phyloP scores from a whole-genome alignment of 169 alveolate species.

The Babesia bovis region DNA sequence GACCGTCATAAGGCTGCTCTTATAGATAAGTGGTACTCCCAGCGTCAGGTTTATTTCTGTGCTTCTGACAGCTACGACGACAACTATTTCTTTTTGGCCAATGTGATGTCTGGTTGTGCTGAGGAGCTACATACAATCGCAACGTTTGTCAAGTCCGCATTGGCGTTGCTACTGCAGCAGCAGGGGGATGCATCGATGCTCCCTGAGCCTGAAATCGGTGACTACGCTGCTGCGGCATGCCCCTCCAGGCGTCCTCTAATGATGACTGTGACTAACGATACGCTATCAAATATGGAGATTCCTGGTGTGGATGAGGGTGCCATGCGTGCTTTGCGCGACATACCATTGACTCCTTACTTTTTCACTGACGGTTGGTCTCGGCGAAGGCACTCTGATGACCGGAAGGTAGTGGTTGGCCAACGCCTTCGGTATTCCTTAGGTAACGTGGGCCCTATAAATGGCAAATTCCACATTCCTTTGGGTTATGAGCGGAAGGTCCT shows the following conservation, averaged over 20 bases:
- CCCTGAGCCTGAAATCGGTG: conserved; percentile 2
- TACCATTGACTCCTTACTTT: conserved; percentile 29
- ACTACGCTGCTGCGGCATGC: conserved; percentile 3
- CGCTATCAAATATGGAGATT: conserved; percentile 37
- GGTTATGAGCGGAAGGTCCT: conserved; percentile 33
- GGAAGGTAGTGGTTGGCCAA: conserved; percentile 17
- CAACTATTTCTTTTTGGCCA: conserved; percentile 62
- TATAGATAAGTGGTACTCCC: conserved; percentile 17
- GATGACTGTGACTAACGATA: conserved; percentile 58
- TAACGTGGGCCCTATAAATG: not conserved
- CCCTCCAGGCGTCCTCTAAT: conserved; percentile 15
- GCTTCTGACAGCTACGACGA: conserved; percentile 50
- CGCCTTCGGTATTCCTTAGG: conserved; percentile 27
- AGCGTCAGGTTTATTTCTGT: conserved; percentile 27
- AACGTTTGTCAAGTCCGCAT: conserved; percentile 17
- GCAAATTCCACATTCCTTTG: conserved; percentile 32
- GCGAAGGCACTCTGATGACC: not conserved
- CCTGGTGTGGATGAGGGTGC: conserved; percentile 34
- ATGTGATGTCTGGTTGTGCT: conserved; percentile 43
- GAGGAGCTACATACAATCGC: conserved; percentile 40
- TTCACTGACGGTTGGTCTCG: conserved; percentile 4
- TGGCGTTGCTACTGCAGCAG: not conserved
- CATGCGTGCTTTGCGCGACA: conserved; percentile 36
- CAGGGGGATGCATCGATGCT: not conserved
- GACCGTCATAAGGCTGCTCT: not conserved